Base-by-base conservation (phyloP, 2,329 filamentous ascomycete genomes). In the Endoconidiophora laricicola region DNA sequence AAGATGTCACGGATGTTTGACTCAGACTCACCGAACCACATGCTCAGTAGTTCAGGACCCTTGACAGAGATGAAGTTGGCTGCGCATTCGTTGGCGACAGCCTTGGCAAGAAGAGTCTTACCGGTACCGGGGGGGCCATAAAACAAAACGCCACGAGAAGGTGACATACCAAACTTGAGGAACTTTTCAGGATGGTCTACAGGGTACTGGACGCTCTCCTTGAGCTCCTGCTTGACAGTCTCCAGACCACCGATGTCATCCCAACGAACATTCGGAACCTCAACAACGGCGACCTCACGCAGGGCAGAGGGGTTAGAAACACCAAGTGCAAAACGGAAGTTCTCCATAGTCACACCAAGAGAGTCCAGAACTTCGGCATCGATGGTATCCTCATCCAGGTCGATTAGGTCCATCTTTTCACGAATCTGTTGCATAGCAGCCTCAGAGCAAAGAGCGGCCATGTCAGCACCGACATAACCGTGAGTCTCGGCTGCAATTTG, bases 21-120 rank as follows among this genome's bases (percentile, higher is more conserved):
- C 72, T 98, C 93, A 49, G 91, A 98, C 72, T 98, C 91, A 81
- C 91, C 91, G 63, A 98, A 98, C 91, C 91, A 98, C 91, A 98
- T 98, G 67, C 87, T 95, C 60, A 98, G 79, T 61, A 98, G 76
- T 67, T 98, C 91, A 52, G 91, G 93, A 55, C 91, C 91, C 79
- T 98, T 98, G 68, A 98, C 83, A 39, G 91, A 98, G 65, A 98
- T 96, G 72, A 98, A 98, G 74, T 98, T 98, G 76, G 91, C 91
- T 55, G 91, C 84, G 64, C 88, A 96, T 73, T 98, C 91, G 70
- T 96, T 98, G 70, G 91, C 91, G 58, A 98, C 91, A 60, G 91
- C 91, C 78, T 98, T 98, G 65, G 91, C 91, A 72, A 98, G 83
- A 73, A 98, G 79, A 55, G 91, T 98, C 78, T 98, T 98, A 94